Evolutionary conservation across 208 protist genomes (phyloP), one percentile per base, ranked within the genome.

Genomic region (Wallacemonas sp.): DNA sequence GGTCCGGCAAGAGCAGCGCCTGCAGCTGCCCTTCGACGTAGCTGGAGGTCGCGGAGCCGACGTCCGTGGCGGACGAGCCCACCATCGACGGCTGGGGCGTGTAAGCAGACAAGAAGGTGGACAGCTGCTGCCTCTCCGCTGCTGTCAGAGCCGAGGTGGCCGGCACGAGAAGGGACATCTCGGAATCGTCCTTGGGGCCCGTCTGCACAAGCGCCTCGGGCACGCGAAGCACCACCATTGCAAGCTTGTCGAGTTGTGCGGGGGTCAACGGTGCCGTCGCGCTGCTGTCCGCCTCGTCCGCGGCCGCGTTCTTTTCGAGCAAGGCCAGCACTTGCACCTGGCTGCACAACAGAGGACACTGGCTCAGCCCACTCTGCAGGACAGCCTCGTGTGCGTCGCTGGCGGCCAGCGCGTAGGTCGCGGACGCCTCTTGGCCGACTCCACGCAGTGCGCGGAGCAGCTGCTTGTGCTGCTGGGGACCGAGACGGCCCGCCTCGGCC

Each of bases 381-480:
- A 25, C 31, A 14, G 31, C 31, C 31, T 8, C 22, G 52, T 59
- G 29, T 29, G 36, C 31, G 10, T 10, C 52, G 31, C 7, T 8
- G 26, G 52, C 52, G 31, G 26, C 31, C 3, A 20, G 12, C 31
- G 36, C 52, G 52, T 41, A 59, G 52, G 11, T 22, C 7, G 31
- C 52, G 29, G 29, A 59, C 18, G 52, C 52, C 31, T 33, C 52
- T n/a, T 41, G 7, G 10, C 31, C 20, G 31, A 41, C 20, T 3
- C 3, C 52, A 8, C 52, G 52, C 52, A 59, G 18, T 3, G 29
- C 29, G 7, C 32, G 52, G 29, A 59, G 25, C 29, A 59, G 52
- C 4, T 59, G 31, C 52, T 59, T 59, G 52, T 59, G 52, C 52
- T 44, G 36, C 26, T 44, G 52, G 5, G 52, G 52, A 18, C 52